These are phyloP conservation scores for Rhododendron mucronatum DNA, from an alignment of 148 eudicot genomes.

Conservation along the genomic window DNA sequence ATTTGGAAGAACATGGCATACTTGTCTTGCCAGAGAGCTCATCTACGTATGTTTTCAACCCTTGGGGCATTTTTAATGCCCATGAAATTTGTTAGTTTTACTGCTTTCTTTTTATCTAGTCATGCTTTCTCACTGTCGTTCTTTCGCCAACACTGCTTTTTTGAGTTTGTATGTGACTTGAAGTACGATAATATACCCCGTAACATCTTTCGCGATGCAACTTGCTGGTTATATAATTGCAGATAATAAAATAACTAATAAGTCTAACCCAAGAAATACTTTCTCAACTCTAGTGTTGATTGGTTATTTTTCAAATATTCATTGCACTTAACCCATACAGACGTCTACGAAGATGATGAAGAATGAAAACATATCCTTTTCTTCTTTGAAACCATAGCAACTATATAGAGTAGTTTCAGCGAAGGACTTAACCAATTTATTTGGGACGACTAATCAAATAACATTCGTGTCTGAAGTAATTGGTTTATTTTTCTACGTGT, in stretches of 20 bases:
- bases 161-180: not conserved
- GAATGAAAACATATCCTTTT: not conserved
- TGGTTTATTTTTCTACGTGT: not conserved
- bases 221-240: not conserved
- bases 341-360: not conserved
- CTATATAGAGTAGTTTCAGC: no score
- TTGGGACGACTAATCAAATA: not conserved
- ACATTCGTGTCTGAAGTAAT: not conserved
- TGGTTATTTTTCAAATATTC: not conserved
- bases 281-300: not conserved
- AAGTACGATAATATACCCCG: not conserved
- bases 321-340: not conserved
- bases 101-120: not conserved
- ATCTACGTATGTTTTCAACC: slow-evolving; percentile 38
- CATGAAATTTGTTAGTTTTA: not conserved
- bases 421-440: not conserved
- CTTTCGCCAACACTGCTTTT: not conserved
- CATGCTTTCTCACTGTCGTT: not conserved
- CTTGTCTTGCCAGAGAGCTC: slow-evolving; percentile 54
- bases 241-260: not conserved
- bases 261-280: not conserved
- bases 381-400: not conserved
- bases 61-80: not conserved
- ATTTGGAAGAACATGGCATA: slow-evolving; percentile 62
- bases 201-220: not conserved